These are phyloP conservation scores for apple (Malus domestica) DNA, from an alignment of 306 rosid species.

Conservation along the genomic window DNA sequence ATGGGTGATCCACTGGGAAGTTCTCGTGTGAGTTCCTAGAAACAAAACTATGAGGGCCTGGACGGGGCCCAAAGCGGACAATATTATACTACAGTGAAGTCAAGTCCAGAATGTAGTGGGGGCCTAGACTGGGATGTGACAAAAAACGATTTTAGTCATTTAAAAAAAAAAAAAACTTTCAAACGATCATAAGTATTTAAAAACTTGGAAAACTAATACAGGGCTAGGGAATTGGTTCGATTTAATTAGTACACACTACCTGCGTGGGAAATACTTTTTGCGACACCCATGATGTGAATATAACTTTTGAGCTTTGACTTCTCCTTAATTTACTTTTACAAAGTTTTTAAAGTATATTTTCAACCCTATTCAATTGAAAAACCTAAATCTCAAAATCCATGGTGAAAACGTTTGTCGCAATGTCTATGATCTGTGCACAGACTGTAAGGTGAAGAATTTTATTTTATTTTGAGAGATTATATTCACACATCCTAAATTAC, in stretches of 20 bases:
- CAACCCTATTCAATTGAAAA: not conserved
- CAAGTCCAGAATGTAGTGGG: too few species aligned
- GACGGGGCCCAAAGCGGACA: too few species aligned
- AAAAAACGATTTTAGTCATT: accelerated
- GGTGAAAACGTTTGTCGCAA: not conserved
- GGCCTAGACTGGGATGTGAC: too few species aligned
- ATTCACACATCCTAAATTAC: too few species aligned
- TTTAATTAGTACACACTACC: not conserved
- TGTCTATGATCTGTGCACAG: not conserved
- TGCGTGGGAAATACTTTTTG: conserved; percentile 4
- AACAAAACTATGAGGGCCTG: too few species aligned
- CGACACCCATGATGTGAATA: not conserved
- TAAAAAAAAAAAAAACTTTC: too few species aligned
- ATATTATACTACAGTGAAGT: too few species aligned
- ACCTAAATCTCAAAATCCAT: not conserved
- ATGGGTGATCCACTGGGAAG: too few species aligned
- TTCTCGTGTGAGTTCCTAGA: too few species aligned
- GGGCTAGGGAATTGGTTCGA: too few species aligned
- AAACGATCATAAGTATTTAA: too few species aligned
- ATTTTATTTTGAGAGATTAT: not conserved
- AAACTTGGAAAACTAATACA: too few species aligned
- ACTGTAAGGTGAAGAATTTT: not conserved
- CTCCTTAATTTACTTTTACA: not conserved
- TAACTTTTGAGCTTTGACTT: conserved; percentile 12
- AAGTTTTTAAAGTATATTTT: not conserved